Evolutionary conservation across 2,329 filamentous ascomycete species (phyloP).

Genomic region (Raffaelea arxii): DNA sequence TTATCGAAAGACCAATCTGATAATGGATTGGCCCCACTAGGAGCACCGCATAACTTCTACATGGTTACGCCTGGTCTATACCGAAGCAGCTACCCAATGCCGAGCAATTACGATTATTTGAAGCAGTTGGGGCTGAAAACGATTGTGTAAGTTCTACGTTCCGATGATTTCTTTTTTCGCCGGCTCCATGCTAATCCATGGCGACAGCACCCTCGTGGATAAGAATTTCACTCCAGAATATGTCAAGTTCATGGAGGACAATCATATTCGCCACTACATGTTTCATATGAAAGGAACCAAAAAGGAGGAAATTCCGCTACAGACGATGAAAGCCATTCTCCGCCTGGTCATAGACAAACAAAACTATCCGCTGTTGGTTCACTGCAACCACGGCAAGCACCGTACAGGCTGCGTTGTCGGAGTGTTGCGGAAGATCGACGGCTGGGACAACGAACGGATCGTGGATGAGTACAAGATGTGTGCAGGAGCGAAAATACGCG

Average conservation of each 20-base stretch:
- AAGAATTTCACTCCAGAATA: constrained; percentile 48
- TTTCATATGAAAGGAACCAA: constrained; percentile 86
- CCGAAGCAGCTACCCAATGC: constrained; percentile 69
- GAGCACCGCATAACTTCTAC: constrained; percentile 62
- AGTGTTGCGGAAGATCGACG: constrained; percentile 62
- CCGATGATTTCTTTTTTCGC: neutral
- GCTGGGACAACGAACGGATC: constrained; percentile 53
- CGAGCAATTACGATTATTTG: constrained; percentile 62
- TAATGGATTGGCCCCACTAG: constrained; percentile 13
- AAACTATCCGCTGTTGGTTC: constrained; percentile 75
- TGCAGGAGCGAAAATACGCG: constrained; percentile 49
- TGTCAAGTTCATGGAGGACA: constrained; percentile 51
- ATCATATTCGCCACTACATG: constrained; percentile 62
- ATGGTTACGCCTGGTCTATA: constrained; percentile 66
- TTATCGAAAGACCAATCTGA: neutral
- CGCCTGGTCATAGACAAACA: constrained; percentile 58
- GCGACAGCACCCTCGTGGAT: constrained; percentile 48
- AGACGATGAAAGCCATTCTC: constrained; percentile 62
- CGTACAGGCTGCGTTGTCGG: constrained; percentile 85
- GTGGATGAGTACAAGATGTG: constrained; percentile 66
- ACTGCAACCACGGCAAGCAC: constrained; percentile 93
- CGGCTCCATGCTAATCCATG: constrained; percentile 6
- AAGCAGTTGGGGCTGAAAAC: constrained; percentile 62
- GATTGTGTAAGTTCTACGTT: constrained; percentile 52
- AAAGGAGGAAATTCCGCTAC: constrained; percentile 57